Evolutionary conservation across 495 filamentous ascomycete species (phyloP).

Genomic region (Cercophora newfieldiana): DNA sequence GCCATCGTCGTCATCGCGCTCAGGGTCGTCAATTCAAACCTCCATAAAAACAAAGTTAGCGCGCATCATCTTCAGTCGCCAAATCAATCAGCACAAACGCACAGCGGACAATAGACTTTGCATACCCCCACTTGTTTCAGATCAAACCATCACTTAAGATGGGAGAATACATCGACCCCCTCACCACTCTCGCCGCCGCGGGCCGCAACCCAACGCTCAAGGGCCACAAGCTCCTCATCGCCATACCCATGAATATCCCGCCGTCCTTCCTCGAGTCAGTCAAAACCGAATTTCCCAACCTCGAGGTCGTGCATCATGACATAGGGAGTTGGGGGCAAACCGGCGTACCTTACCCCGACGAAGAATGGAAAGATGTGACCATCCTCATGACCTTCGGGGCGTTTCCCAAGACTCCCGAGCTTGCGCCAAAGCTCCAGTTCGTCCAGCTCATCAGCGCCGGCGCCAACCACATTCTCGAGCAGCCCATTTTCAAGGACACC

Average conservation of each 20-base stretch:
- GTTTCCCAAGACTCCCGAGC: slow-evolving; percentile 46
- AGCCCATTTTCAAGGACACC: slow-evolving; percentile 65
- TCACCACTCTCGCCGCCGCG: background rate
- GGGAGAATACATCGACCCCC: background rate
- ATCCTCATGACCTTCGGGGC: slow-evolving; percentile 60
- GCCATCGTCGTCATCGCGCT: too few relatives aligned
- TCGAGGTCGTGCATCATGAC: slow-evolving; percentile 43
- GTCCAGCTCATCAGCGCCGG: slow-evolving; percentile 79
- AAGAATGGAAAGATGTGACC: slow-evolving; percentile 61
- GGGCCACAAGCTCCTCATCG: slow-evolving; percentile 48
- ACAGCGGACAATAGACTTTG: background rate
- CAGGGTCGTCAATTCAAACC: background rate
- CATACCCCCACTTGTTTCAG: background rate
- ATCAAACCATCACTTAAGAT: background rate
- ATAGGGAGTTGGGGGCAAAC: slow-evolving; percentile 14
- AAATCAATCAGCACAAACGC: background rate
- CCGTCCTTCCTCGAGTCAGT: slow-evolving; percentile 43
- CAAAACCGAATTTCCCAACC: slow-evolving; percentile 50
- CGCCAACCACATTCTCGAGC: slow-evolving; percentile 62
- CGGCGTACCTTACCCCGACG: slow-evolving; percentile 19
- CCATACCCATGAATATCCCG: slow-evolving; percentile 48
- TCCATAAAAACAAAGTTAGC: too few relatives aligned
- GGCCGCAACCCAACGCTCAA: slow-evolving; percentile 40
- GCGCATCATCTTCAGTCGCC: too few relatives aligned
- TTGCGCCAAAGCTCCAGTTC: slow-evolving; percentile 61